Evolutionary conservation across 805 yeast genomes (phyloP), one percentile per base, ranked within the genome.

Genomic region (Yamadazyma endophytica): DNA sequence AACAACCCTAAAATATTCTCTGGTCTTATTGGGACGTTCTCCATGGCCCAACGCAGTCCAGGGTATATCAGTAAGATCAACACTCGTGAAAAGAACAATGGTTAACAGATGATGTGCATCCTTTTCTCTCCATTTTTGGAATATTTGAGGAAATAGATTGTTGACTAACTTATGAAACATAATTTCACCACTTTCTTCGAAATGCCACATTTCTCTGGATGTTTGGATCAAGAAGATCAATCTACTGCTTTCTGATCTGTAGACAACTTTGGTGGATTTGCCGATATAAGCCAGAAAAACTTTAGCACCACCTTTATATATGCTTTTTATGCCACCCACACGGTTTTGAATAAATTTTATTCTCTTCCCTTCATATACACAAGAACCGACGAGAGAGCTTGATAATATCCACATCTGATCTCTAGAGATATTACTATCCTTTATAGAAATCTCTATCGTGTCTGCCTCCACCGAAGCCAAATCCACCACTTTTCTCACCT

Each of bases 141-240:
- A 87, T 21, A 90, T 80, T 37, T 80, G 82, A 0, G 99, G 99
- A 33, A 92, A 79, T 30, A 90, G 66, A n/a, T 94, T 83, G 52
- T 90, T 89, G 27, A 92, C 87, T 45, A 92, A 75, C 56, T 88
- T 86, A 54, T 89, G 90, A 54, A 90, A 90, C 75, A 87, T 75
- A 32, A 89, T 83, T 50, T 90, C 97, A 2, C 98, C 98, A 43
- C 83, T 83, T 49, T 89, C 96, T 56, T 92, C 97, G 56, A 92
- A 92, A 54, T 88, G 87, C 94, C 97, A 92, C 97, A 92, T 92
- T 49, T 92, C 99, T 23, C 82, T 73, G 1, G 97, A 84, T 39
- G 89, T 77, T 52, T 92, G 98, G 30, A 92, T 78, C 40, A 92
- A 66, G 29, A 89, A 83, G 11, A 86, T 74, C 35, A 90, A 62